A percentile compares a stretch with the other conserved stretches of the same genome.
These are phyloP conservation scores for Saccharomycopsis amapae DNA, from an alignment of 805 yeast species.

Conservation along the genomic window DNA sequence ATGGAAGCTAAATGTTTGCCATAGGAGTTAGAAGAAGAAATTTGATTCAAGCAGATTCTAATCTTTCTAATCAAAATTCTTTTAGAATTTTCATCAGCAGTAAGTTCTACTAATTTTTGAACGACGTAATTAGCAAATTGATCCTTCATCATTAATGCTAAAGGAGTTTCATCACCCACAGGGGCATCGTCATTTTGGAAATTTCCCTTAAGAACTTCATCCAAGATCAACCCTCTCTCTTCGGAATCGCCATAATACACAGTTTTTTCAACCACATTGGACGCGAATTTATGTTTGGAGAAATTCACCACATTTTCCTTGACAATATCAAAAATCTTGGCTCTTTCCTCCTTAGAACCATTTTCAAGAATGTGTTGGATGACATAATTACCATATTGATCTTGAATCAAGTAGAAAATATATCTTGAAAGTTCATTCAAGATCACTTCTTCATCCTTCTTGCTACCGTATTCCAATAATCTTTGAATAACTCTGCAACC, in stretches of 20 bases:
- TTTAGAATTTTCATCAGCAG: slow-evolving; percentile 64
- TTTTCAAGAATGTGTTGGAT: slow-evolving; percentile 90
- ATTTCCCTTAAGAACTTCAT: slow-evolving; percentile 56
- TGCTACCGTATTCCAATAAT: slow-evolving; percentile 68
- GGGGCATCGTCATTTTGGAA: slow-evolving; percentile 32
- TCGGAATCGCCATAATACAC: slow-evolving; percentile 60
- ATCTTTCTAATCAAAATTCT: slow-evolving; percentile 64
- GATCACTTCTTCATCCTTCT: slow-evolving; percentile 57
- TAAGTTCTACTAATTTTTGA: slow-evolving; percentile 81
- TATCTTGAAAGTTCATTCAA: slow-evolving; percentile 65
- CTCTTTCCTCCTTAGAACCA: slow-evolving; percentile 50
- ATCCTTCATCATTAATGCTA: slow-evolving; percentile 93
- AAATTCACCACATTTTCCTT: slow-evolving; percentile 66
- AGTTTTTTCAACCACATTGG: slow-evolving; percentile 94
- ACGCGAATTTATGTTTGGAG: slow-evolving; percentile 95
- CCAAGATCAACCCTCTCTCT: slow-evolving; percentile 58
- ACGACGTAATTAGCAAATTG: slow-evolving; percentile 97
- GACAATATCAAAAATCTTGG: slow-evolving; percentile 57
- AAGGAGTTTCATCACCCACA: slow-evolving; percentile 58
- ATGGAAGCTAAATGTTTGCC: slow-evolving; percentile 83
- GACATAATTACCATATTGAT: slow-evolving; percentile 96
- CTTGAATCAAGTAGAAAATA: slow-evolving; percentile 75
- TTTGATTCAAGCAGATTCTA: slow-evolving; percentile 69
- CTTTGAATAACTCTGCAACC: slow-evolving; percentile 98
- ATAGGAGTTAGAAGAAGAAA: slow-evolving; percentile 52